phyloP scores from a whole-genome alignment of 2,329 filamentous ascomycete genomes.

The Dothidotthia symphoricarpi region DNA sequence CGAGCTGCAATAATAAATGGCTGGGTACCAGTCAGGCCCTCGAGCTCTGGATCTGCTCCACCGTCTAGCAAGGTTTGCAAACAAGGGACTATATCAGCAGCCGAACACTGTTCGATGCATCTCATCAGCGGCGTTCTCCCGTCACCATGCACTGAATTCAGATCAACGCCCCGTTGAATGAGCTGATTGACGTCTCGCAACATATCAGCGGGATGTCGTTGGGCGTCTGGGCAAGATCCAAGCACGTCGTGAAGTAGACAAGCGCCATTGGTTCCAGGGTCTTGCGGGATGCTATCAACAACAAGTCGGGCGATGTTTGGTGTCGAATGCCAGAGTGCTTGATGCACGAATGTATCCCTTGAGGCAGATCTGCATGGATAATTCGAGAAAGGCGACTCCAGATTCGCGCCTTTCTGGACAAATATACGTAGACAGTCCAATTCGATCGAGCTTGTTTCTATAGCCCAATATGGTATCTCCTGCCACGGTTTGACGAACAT shows the following conservation, averaged over 20 bases:
- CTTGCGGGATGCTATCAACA: slow-evolving; percentile 19
- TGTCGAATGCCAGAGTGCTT: slow-evolving; percentile 36
- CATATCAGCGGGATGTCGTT: slow-evolving; percentile 31
- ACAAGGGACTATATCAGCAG: slow-evolving; percentile 28
- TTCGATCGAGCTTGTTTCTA: slow-evolving; percentile 19
- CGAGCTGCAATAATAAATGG: slow-evolving; percentile 30
- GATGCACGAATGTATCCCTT: slow-evolving; percentile 30
- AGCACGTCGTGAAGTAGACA: slow-evolving; percentile 32
- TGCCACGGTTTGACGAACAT: slow-evolving; percentile 34
- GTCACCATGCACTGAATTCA: slow-evolving; percentile 19
- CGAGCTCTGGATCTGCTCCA: slow-evolving; percentile 33
- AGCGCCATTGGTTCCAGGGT: slow-evolving; percentile 13
- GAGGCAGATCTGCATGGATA: slow-evolving; percentile 22
- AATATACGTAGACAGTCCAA: slow-evolving; percentile 31
- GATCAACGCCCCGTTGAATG: slow-evolving; percentile 26
- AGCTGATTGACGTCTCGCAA: slow-evolving; percentile 33
- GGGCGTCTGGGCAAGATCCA: slow-evolving; percentile 30
- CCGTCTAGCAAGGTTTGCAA: slow-evolving; percentile 25
- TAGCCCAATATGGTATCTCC: slow-evolving; percentile 22
- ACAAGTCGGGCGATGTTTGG: slow-evolving; percentile 23
- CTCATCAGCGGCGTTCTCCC: slow-evolving; percentile 24
- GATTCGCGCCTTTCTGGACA: slow-evolving; percentile 24
- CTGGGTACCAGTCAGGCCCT: slow-evolving; percentile 18
- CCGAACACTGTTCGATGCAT: slow-evolving; percentile 29
- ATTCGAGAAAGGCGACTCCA: slow-evolving; percentile 20